phyloP scores from a whole-genome alignment of 768 basidiomycete genomes.

The Mycena latifolia region DNA sequence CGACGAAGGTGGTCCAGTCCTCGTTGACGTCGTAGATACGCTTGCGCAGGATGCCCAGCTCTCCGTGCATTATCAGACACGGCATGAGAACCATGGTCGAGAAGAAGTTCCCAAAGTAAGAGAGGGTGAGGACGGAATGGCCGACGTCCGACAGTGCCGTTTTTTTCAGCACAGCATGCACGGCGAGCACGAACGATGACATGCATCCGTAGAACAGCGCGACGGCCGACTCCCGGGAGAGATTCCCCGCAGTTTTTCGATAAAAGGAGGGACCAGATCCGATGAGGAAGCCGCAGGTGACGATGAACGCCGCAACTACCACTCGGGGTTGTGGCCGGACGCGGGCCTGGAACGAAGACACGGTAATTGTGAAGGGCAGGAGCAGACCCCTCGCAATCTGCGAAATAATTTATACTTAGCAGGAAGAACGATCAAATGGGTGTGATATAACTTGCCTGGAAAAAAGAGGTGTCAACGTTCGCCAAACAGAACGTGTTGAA shows the following conservation, averaged over 20 bases:
- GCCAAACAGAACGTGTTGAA: slow-evolving; percentile 68
- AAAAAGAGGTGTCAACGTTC: slow-evolving; percentile 30
- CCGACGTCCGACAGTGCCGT: slow-evolving; percentile 49
- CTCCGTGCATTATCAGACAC: slow-evolving; percentile 24
- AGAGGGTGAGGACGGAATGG: slow-evolving; percentile 22
- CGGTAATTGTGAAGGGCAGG: slow-evolving; percentile 30
- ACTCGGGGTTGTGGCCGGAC: slow-evolving; percentile 10
- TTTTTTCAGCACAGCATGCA: slow-evolving; percentile 35
- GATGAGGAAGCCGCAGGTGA: slow-evolving; percentile 32
- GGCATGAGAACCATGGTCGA: slow-evolving; percentile 11
- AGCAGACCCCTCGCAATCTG: slow-evolving; percentile 30
- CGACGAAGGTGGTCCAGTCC: slow-evolving; percentile 29
- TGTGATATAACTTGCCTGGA: slow-evolving; percentile 20
- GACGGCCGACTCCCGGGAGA: slow-evolving; percentile 26
- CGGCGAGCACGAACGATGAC: slow-evolving; percentile 32
- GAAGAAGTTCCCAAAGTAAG: slow-evolving; percentile 27
- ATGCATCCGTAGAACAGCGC: slow-evolving; percentile 27
- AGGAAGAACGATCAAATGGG: not conserved
- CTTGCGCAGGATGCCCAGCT: slow-evolving; percentile 8
- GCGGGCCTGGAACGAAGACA: slow-evolving; percentile 11
- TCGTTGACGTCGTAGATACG: slow-evolving; percentile 4
- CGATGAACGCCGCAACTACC: slow-evolving; percentile 17
- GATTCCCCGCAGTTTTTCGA: not conserved
- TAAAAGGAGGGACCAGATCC: slow-evolving; percentile 21
- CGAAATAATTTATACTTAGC: not conserved